Base-by-base conservation (phyloP, 768 basidiomycete genomes). In the Grammothele lineata region DNA sequence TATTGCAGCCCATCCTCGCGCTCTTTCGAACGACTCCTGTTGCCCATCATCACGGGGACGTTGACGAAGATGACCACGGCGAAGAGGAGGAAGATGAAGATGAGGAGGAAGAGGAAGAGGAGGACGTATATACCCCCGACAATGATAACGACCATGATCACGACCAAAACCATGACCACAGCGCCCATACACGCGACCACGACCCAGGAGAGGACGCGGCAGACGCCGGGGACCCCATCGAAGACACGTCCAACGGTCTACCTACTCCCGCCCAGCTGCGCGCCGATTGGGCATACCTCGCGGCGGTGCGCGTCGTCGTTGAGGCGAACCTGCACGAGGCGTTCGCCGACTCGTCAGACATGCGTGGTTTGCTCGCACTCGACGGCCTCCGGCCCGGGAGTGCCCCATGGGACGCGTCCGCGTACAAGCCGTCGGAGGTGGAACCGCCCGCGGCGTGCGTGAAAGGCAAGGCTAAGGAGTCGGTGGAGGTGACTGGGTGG, bases 221-320 rank as follows among this genome's bases (percentile, higher is more conserved):
- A 17, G n/a, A 8, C 12, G 35, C 12, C 8, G 35, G 27, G 10
- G 53, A 37, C 19, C 32, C 19, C 12, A 37, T 26, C 36, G 40
- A 43, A 5, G 18, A 12, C 33, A 26, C 12, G 30, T 26, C 30
- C 14, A 30, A 26, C 17, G 41, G 17, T 24, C 37, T 17, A 10
- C 53, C 54, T 18, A 4, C 52, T 1, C 17, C 40, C 3, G 33
- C 62, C 3, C 58, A 64, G 22, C 63, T 73, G 18, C 60, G 62
- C 15, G 51, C 71, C 0, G 79, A 81, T 54, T 81, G 79, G 59
- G 62, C 65, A 2, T 81, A 69, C 60, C 70, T 81, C 11, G 67
- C 75, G 3, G 73, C 76, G 12, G 77, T 67, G 8, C 70, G 80
- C 11, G 62, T 73, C 19, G 63, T 79, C 9, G 66, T 81, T 14